Conservation (phyloP, 208 protist species). For the Novymonas esmeraldas region DNA sequence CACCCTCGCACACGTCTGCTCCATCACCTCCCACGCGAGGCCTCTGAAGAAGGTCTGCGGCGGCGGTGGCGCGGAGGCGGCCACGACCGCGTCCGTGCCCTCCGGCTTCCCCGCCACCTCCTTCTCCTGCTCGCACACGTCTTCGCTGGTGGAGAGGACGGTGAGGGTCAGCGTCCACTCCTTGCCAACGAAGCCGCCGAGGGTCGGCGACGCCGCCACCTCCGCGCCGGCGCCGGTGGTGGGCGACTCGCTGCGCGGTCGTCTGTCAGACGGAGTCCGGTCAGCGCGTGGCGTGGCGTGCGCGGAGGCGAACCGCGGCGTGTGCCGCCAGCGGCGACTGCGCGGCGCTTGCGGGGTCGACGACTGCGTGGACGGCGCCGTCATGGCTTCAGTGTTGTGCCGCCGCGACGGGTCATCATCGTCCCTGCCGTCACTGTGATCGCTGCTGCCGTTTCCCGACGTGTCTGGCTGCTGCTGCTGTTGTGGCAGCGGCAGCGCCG, state of each 20-base stretch:
- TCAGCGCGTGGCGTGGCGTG: not conserved
- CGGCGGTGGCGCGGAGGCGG: not conserved
- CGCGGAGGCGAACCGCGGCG: not conserved
- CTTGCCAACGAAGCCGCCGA: slow-evolving; percentile 17
- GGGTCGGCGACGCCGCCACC: not conserved
- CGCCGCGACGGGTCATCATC: not conserved
- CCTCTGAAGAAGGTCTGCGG: not conserved
- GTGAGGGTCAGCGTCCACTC: slow-evolving; percentile 25
- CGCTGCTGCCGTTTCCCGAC: too few species aligned
- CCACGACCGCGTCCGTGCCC: too few species aligned
- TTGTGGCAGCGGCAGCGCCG: too few species aligned
- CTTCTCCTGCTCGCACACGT: not conserved
- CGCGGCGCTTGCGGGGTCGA: not conserved
- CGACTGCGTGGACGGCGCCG: slow-evolving; percentile 2
- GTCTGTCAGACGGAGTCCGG: not conserved
- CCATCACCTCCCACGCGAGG: slow-evolving; percentile 31
- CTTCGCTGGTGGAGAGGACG: not conserved
- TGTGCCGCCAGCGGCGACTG: not conserved
- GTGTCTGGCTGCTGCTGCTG: too few species aligned
- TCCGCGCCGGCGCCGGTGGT: not conserved
- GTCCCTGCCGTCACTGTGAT: not conserved
- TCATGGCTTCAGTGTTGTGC: not conserved
- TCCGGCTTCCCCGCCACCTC: too few species aligned
- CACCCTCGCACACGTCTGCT: slow-evolving; percentile 22
- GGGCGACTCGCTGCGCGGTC: not conserved